Evolutionary conservation across 2,329 filamentous ascomycete species (phyloP).

Genomic region (Claviceps lovelessii): DNA sequence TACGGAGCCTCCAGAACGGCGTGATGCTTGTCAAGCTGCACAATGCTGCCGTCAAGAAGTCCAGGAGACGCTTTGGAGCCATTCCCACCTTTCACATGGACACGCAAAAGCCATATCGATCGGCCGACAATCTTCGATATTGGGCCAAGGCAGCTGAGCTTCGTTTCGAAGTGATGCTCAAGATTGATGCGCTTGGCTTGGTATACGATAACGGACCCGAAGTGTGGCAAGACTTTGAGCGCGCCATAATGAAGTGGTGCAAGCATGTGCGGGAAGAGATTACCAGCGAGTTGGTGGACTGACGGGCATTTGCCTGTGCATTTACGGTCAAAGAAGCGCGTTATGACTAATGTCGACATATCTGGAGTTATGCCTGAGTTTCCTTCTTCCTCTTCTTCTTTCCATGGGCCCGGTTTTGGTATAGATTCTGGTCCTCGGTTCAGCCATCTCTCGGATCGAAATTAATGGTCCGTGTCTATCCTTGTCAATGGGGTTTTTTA

Average conservation of each 20-base stretch:
- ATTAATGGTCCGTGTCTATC: not conserved
- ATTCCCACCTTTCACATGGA: slow-evolving; percentile 87
- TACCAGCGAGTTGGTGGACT: slow-evolving; percentile 43
- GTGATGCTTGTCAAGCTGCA: slow-evolving; percentile 73
- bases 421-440: not conserved
- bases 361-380: not conserved
- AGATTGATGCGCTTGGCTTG: slow-evolving; percentile 73
- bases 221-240: slow-evolving; percentile 71
- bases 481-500: not conserved
- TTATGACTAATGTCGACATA: slow-evolving; percentile 7
- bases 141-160: slow-evolving; percentile 95
- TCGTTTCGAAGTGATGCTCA: slow-evolving; percentile 75
- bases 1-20: slow-evolving; percentile 62
- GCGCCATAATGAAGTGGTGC: slow-evolving; percentile 72
- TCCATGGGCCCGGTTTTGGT: not conserved
- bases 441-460: not conserved
- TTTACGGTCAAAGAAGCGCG: slow-evolving; percentile 1
- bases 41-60: slow-evolving; percentile 76
- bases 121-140: slow-evolving; percentile 84
- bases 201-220: slow-evolving; percentile 58
- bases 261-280: slow-evolving; percentile 71
- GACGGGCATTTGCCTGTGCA: not conserved
- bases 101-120: slow-evolving; percentile 84
- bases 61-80: slow-evolving; percentile 71
- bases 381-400: not conserved